Conservation (phyloP, 176 grass and related monocot genomes). For the Urochloa ruziziensis region DNA sequence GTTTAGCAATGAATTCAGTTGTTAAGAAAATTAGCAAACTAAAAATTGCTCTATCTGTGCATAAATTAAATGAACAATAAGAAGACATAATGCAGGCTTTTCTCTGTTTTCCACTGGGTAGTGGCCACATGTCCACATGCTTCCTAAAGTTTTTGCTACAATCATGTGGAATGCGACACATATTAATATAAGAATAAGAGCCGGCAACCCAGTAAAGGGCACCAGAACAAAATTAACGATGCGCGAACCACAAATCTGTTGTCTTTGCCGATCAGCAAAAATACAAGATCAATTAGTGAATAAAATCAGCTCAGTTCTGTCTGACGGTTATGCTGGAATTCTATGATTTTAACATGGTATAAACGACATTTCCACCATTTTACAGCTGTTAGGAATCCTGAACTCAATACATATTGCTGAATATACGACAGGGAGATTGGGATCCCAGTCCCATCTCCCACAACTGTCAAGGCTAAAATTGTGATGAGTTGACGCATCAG, state of each 20-base stretch:
- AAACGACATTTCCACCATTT: conserved; percentile 28
- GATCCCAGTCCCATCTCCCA: conserved; percentile 32
- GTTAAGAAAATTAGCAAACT: neutral
- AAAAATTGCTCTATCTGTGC: neutral
- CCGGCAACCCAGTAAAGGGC: neutral
- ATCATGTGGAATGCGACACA: neutral
- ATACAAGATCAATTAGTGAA: conserved; percentile 33
- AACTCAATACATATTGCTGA: conserved; percentile 15
- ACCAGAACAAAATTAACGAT: neutral
- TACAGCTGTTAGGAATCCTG: conserved; percentile 46
- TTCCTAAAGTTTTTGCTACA: neutral
- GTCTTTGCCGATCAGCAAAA: conserved; percentile 2
- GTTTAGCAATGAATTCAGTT: neutral
- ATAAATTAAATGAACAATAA: neutral
- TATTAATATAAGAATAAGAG: neutral
- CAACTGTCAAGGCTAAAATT: conserved; percentile 32
- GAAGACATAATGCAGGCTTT: neutral
- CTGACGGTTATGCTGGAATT: conserved; percentile 26
- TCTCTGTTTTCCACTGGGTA: neutral
- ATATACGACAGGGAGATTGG: conserved; percentile 31
- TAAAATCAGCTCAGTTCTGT: conserved; percentile 1
- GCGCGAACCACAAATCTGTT: neutral
- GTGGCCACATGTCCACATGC: no score
- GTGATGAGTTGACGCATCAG: neutral
- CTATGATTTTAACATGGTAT: conserved; percentile 45